Evolutionary conservation across 1,139 yeast species (phyloP), one percentile per base, ranked within the genome.

Genomic region (Suhomyces kunorum): DNA sequence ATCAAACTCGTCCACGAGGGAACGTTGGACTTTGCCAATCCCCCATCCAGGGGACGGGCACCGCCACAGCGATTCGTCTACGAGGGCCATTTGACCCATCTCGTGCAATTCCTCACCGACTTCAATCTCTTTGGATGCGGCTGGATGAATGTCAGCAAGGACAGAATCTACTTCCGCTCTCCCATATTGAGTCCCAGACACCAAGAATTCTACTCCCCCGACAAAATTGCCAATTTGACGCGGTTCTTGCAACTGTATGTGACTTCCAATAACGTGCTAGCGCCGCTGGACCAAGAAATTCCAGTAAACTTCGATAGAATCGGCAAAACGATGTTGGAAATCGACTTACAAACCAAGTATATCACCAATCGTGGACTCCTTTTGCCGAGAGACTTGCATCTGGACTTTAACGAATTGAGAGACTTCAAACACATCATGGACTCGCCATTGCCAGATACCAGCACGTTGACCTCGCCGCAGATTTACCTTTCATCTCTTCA

Each of bases 81-180:
- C 55, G 98, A 92, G 54, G 73, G 90, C 0, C 98, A 92, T 56
- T 71, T 92, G 9, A 94, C 96, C 0, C 83, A 70, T 53, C 58
- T 78, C 1, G 61, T 88, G 14, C 97, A 92, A 55, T 88, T 92
- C 55, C 61, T 87, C 28, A 71, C 87, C 0, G 98, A 94, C 55
- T 88, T 75, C 61, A 90, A 90, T 54, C 63, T 90, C 27, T 87
- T 76, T 58, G 95, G 96, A 0, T 87, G 97, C 59, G 83, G 84
- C 5, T 85, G 94, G 89, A 47, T 92, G 26, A 65, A 71, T 16
- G 40, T 75, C 43, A 43, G 49, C 23, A 38, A 37, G 9, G 2
- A 35, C 17, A 34, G 36, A 5, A 16, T 39, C 3, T 46, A 34
- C 22, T 49, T 49, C 26, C 19, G 55, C 6, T 35, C 48, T 4